Percentiles rank a stretch among this genome's conserved stretches.
Evolutionary conservation across 306 rosid genomes (phyloP).

Genomic region (Bauhinia variegata): DNA sequence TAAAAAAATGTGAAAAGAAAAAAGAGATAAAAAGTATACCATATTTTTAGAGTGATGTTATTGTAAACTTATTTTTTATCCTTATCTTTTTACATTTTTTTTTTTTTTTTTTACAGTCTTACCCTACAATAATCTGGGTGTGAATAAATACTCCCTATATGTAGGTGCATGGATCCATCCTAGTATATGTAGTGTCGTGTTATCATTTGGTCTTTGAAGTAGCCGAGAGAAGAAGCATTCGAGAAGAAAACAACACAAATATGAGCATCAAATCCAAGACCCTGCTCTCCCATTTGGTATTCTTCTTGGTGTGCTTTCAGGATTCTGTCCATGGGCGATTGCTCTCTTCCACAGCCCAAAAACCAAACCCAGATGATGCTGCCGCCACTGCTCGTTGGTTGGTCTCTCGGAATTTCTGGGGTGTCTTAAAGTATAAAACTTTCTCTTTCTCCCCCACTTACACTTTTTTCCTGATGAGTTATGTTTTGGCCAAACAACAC

Average conservation of each 20-base stretch:
- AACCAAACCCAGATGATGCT: conserved; percentile 71
- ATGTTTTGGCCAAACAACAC: too few species aligned
- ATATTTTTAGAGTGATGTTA: too few species aligned
- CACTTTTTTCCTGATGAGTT: too few species aligned
- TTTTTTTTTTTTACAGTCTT: too few species aligned
- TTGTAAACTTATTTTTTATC: too few species aligned
- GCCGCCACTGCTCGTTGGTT: conserved; percentile 88
- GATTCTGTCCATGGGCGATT: conserved; percentile 45
- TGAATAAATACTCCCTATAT: too few species aligned
- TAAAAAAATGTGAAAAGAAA: too few species aligned
- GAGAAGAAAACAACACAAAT: neutral
- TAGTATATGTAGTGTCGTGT: neutral
- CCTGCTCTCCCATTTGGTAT: conserved; percentile 4
- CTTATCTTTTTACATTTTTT: too few species aligned
- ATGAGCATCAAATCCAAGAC: conserved; percentile 6
- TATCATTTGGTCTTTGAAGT: neutral
- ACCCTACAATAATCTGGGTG: too few species aligned
- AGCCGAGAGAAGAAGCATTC: too few species aligned
- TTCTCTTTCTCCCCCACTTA: neutral
- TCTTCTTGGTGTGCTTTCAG: conserved; percentile 29
- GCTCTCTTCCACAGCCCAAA: conserved; percentile 30
- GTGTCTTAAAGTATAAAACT: conserved; percentile 63
- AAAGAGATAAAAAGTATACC: too few species aligned
- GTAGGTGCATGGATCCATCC: too few species aligned
- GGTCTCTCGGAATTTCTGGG: conserved; percentile 77